Evolutionary conservation across 352 stramenopile genomes (phyloP).

Genomic region (Pythium sukuiense): DNA sequence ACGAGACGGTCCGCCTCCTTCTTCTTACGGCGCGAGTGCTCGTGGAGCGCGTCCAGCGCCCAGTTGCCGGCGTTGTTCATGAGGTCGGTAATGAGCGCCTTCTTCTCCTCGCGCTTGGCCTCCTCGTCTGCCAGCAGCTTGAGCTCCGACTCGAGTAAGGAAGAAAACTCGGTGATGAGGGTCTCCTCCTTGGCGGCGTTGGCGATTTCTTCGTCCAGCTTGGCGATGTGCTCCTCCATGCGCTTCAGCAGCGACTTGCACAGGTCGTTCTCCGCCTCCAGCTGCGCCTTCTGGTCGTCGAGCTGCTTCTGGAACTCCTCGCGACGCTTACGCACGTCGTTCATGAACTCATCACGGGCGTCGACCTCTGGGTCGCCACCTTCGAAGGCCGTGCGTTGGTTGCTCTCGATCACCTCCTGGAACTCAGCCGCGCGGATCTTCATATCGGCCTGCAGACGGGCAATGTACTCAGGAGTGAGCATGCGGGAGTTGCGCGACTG

Average conservation of each 20-base stretch:
- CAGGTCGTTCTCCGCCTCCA: constrained; percentile 77
- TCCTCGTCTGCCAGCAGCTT: constrained; percentile 81
- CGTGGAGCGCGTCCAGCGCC: constrained; percentile 80
- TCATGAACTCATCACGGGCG: constrained; percentile 88
- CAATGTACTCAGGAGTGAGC: constrained; percentile 85
- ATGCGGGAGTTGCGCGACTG: constrained; percentile 63
- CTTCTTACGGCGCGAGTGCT: constrained; percentile 88
- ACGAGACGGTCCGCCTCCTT: constrained; percentile 82
- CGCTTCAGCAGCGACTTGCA: constrained; percentile 76
- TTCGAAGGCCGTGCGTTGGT: constrained; percentile 81
- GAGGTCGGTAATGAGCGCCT: constrained; percentile 77
- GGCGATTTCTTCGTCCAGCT: constrained; percentile 75
- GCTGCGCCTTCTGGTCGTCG: constrained; percentile 69
- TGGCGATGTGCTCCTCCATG: constrained; percentile 84
- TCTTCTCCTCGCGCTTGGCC: constrained; percentile 87
- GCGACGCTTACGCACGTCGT: constrained; percentile 76
- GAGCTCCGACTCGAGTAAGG: constrained; percentile 68
- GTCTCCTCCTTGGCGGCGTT: constrained; percentile 67
- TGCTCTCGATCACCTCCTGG: constrained; percentile 76
- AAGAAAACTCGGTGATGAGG: constrained; percentile 76
- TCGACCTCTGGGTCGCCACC: constrained; percentile 71
- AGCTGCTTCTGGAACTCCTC: constrained; percentile 85
- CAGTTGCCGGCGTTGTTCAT: constrained; percentile 89
- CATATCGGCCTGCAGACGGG: constrained; percentile 83
- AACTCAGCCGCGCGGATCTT: constrained; percentile 78